Base-by-base conservation (phyloP, 768 basidiomycete genomes). In the Phylloporus rhodoxanthus region DNA sequence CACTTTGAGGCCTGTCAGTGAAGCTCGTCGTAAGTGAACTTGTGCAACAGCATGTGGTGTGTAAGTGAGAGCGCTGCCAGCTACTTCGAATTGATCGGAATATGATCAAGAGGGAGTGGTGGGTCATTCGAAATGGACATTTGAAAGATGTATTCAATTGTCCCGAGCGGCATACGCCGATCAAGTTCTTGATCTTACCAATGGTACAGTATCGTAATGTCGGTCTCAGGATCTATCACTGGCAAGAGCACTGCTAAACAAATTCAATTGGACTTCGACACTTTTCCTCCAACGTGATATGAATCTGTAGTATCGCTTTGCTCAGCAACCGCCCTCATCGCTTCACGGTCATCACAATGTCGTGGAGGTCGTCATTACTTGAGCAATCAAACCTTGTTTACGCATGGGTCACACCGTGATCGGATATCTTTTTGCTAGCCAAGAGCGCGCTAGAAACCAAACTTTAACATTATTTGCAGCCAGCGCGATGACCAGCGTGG, bases 371-470 rank as follows among this genome's bases (percentile, higher is more conserved):
- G n/a, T n/a, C n/a, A n/a, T n/a, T n/a, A n/a, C n/a, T n/a, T n/a
- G n/a, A n/a, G n/a, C n/a, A n/a, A 41, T 26, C 25, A n/a, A 33
- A 40, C 21, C 29, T 47, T 52, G 14, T 50, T 49, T 45, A 42
- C n/a, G 25, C 33, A 47, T 36, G 46, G 29, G 20, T 38, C 37
- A 45, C 15, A 45, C 26, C 25, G 25, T 58, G 45, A 55, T 55
- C 37, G 52, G 28, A 26, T 26, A 25, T 44, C 20, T 44, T 43
- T 46, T 49, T 37, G 23, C 34, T 7, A 8, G 42, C 33, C 8
- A 30, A 14, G 15, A 32, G 19, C 10, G 13, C 13, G 19, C 13
- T 28, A 10, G 15, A 38, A 46, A 6, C n/a, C 6, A 21, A 43
- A 47, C 34, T 19, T 30, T 39, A 49, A 17, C 5, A 36, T 10